Evolutionary conservation across 139 green algal species (phyloP), one percentile per base, ranked within the genome.

Genomic region (Haematococcus lacustris): DNA sequence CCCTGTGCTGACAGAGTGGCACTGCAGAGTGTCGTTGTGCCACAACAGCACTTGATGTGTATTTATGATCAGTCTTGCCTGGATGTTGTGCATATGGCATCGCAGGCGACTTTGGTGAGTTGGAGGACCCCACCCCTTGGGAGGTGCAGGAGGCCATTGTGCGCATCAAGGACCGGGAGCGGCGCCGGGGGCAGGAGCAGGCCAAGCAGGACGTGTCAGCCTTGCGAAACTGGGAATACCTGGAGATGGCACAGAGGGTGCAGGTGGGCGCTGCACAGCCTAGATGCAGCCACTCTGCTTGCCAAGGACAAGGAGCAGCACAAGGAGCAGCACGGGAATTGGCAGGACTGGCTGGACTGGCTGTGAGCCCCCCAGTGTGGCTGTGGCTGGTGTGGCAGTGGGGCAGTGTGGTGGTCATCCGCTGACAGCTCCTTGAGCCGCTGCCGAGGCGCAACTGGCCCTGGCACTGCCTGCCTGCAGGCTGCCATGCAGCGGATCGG

Each of bases 81-180:
- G 33, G 30, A 28, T 40, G 30, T 34, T 47, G 30, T 47, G 62
- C 34, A 47, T 30, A 5, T 41, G 25, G 32, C 34, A 41, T 68
- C 32, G n/a, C n/a, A 34, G 7, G 50, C 21, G 21, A 63, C 34
- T 47, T 68, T 68, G 61, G 34, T 4, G 79, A 84, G 74, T 67
- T 88, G 70, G 83, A 88, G 73, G 79, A 86, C 53, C 79, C 83
- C 9, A 86, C 83, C n/a, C 83, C 83, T 1, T 88, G 83, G 83
- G 83, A 88, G 78, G 80, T 88, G 51, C 77, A 82, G 73, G 73
- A 79, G n/a, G 77, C 73, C 3, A 75, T 82, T 33, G 21, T 38
- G 21, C 68, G 77, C 21, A 76, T 82, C 68, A 78, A 79, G 70
- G 69, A 79, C 37, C 78, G 80, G 23, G 83, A 89, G 65, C 68